Percentiles rank a stretch among this genome's conserved stretches.
Conservation (phyloP, 2,329 filamentous ascomycete species). For the Aspergillus puulaauensis region DNA sequence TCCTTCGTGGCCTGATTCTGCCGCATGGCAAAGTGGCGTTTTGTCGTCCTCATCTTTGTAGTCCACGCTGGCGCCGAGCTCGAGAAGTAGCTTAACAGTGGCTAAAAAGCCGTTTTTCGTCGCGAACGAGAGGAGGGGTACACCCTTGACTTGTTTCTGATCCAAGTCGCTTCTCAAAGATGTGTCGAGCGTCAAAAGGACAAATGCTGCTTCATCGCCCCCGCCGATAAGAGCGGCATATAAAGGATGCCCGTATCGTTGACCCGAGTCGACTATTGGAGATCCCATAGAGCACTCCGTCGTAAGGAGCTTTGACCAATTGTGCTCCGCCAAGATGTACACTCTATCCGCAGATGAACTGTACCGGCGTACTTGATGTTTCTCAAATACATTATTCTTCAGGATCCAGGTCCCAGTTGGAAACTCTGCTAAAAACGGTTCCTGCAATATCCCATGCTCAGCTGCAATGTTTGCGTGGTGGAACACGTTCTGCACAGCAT, state of each 20-base stretch:
- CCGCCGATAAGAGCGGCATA: constrained; percentile 8
- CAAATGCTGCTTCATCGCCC: not conserved
- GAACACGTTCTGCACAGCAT: constrained; percentile 27
- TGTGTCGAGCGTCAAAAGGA: not conserved
- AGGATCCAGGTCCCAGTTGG: constrained; percentile 28
- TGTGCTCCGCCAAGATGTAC: constrained; percentile 20
- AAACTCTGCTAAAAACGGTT: constrained; percentile 27
- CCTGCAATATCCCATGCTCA: constrained; percentile 17
- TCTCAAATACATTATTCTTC: constrained; percentile 34
- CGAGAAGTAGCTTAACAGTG: not conserved
- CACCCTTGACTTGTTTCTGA: too few relatives aligned
- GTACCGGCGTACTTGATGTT: constrained; percentile 29
- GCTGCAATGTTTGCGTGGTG: constrained; percentile 30
- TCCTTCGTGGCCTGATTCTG: too few relatives aligned
- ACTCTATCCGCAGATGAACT: constrained; percentile 2
- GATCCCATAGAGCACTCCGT: not conserved
- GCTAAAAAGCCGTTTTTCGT: not conserved
- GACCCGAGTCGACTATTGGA: not conserved
- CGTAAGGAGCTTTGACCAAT: constrained; percentile 13
- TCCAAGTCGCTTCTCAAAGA: not conserved
- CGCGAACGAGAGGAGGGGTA: not conserved
- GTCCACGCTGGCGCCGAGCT: not conserved
- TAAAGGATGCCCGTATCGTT: constrained; percentile 16
- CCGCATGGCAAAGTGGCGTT: too few relatives aligned
- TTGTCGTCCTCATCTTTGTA: too few relatives aligned